Evolutionary conservation across 805 yeast species (phyloP), one percentile per base, ranked within the genome.

Genomic region (Schizosaccharomyces cryophilus): DNA sequence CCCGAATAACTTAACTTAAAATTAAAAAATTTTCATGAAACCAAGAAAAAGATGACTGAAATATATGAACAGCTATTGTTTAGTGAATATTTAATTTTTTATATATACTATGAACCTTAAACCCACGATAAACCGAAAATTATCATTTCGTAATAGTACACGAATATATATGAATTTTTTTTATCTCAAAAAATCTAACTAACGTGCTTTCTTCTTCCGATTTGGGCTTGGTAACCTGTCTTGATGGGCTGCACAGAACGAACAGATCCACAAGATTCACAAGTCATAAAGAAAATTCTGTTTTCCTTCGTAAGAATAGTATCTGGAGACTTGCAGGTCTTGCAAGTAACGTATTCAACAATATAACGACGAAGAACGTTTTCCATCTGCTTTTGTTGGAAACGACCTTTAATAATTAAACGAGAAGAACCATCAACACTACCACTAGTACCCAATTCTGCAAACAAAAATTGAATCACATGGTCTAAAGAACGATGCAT

Each of bases 181-280:
- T 35, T 45, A 45, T 45, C 26, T 45, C 51, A 45, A 45, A 45
- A 45, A 24, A 21, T 17, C 60, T 56, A 56, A 56, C 54, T 30
- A 42, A 42, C 42, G 62, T 42, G 60, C 59, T 65, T 84, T 81
- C 82, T 85, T 83, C 85, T 84, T 67, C 95, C 95, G 69, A 87
- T 83, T 71, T 86, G 90, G 67, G 98, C 99, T 78, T 89, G 96
- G 95, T 87, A 93, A 84, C 99, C 99, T 60, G 96, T 87, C 82
- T 94, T 93, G 74, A 93, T 93, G 58, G 96, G 87, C 67, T 93
- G 82, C 62, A 93, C 99, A 60, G 96, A 88, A 76, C 96, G 84
- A 59, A 96, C 83, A 59, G 95, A 86, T 67, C 98, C 98, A 80
- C 99, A 93, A 62, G 95, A 86, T 72, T 89, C 88, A 79, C 99